Base-by-base conservation (phyloP, 2,329 filamentous ascomycete genomes). In the Trichoderma sp. region DNA sequence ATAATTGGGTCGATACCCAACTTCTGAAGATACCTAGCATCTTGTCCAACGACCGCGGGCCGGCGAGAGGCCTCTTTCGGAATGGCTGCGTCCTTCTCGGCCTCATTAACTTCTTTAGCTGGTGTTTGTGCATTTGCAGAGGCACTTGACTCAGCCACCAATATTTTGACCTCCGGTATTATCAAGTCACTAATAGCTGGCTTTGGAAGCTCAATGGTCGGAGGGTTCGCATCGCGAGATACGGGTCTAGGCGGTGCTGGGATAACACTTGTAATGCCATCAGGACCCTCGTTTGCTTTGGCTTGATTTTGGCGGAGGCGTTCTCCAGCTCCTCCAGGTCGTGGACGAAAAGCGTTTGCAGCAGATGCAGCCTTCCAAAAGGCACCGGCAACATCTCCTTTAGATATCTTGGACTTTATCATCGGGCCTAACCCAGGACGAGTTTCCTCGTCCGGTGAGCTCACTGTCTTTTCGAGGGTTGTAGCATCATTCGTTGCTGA, bases 201-300 rank as follows among this genome's bases (percentile, higher is more conserved):
- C 9, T 79, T 79, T 15, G 70, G 45, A 25, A 70, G 63, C 58
- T 77, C 73, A 76, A 70, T 65, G 66, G 77, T 48, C 7, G 72
- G 65, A 6, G 67, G 61, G 15, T 67, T 70, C 22, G 81, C 80
- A 10, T 81, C 72, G 70, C 74, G 68, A 3, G 81, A 79, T 9
- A 75, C 72, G 1, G 84, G 81, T 34, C 84, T 81, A 15, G 82
- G 86, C 2, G 94, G 93, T 4, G 93, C 92, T 27, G 92, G 92
- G 25, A 97, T 91, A 42, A 97, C 94, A 45, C 90, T 87, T 13
- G 90, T 97, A 71, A 97, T 97, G 2, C 94, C 94, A 80, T 97
- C 94, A 7, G 93, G 91, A 5, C 91, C 93, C 27, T 90, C 87
- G 3, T 80, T 80, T n/a, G 79, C 78, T 67, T 86, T 87, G 70